These are phyloP conservation scores for Biscutella auriculata DNA, from an alignment of 441 rosid species.

Conservation along the genomic window DNA sequence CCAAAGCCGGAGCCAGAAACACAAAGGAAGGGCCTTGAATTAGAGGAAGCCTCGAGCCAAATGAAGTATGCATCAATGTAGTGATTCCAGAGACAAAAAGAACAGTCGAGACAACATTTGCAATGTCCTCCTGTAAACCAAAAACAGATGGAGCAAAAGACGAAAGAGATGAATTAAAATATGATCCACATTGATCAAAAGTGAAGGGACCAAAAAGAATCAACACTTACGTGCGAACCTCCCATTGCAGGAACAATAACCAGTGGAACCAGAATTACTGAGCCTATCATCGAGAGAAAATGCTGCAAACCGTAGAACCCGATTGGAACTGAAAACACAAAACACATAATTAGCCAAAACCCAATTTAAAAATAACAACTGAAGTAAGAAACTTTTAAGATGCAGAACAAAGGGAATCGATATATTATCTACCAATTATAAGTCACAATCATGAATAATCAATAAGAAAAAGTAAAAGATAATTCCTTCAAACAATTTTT, in stretches of 20 bases:
- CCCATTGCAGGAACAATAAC: slow-evolving; percentile 99
- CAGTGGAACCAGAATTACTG: slow-evolving; percentile 76
- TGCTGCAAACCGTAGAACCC: slow-evolving; percentile 93
- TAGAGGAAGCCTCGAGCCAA: slow-evolving; percentile 90
- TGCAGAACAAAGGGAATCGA: background rate
- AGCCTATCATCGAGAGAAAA: slow-evolving; percentile 81
- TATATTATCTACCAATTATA: background rate
- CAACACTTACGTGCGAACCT: slow-evolving; percentile 75
- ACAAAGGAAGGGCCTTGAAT: slow-evolving; percentile 94
- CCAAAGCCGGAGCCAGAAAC: slow-evolving; percentile 81
- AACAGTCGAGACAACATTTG: slow-evolving; percentile 74
- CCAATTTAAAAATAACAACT: background rate
- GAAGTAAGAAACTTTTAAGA: slow-evolving; percentile 3
- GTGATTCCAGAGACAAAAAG: slow-evolving; percentile 84
- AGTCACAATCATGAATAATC: background rate
- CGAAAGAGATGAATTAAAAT: background rate
- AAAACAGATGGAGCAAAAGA: background rate
- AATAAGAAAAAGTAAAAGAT: background rate
- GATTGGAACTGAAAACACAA: slow-evolving; percentile 61
- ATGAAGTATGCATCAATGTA: slow-evolving; percentile 72
- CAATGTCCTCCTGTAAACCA: slow-evolving; percentile 62
- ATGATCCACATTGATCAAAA: background rate
- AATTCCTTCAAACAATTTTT: background rate
- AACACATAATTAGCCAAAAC: background rate
- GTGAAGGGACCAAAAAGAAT: slow-evolving; percentile 8